Percentiles rank a stretch among this genome's conserved stretches.
Conservation (phyloP, 106 monocot genomes). For the Agapanthus africanus region DNA sequence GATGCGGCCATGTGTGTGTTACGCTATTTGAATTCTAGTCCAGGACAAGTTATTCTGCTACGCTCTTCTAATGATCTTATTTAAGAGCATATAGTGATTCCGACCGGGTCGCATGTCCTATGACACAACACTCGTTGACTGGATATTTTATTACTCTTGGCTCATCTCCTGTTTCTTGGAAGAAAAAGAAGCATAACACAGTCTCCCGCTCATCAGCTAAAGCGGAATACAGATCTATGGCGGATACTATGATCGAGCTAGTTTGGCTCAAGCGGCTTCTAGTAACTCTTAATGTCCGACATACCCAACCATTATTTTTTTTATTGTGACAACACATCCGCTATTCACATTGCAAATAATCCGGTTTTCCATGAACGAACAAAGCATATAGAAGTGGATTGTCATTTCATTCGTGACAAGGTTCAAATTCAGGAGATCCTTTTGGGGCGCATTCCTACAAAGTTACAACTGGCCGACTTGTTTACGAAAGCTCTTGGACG, state of each 20-base stretch:
- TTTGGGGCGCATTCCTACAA: neutral
- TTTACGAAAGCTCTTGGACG: slow-evolving; percentile 7
- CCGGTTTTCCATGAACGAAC: neutral
- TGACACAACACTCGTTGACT: neutral
- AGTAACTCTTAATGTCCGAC: neutral
- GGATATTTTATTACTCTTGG: neutral
- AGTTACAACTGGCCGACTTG: slow-evolving; percentile 6
- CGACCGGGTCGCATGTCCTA: neutral
- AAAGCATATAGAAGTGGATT: slow-evolving; percentile 8
- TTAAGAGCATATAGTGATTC: neutral
- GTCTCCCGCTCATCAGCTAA: slow-evolving; percentile 1
- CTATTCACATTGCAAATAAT: neutral
- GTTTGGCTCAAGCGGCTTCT: neutral
- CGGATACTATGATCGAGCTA: neutral
- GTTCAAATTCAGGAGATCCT: neutral
- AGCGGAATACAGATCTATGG: slow-evolving; percentile 8
- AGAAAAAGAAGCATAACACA: slow-evolving; percentile 1
- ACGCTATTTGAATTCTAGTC: neutral
- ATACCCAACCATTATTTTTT: neutral
- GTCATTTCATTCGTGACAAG: slow-evolving; percentile 1
- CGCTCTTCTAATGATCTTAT: neutral
- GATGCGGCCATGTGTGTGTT: neutral
- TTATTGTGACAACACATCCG: neutral
- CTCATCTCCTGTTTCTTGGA: neutral
- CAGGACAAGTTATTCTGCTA: neutral